Evolutionary conservation across 1,284 basidiomycete species (phyloP).

Genomic region (Amylostereum chailletii): DNA sequence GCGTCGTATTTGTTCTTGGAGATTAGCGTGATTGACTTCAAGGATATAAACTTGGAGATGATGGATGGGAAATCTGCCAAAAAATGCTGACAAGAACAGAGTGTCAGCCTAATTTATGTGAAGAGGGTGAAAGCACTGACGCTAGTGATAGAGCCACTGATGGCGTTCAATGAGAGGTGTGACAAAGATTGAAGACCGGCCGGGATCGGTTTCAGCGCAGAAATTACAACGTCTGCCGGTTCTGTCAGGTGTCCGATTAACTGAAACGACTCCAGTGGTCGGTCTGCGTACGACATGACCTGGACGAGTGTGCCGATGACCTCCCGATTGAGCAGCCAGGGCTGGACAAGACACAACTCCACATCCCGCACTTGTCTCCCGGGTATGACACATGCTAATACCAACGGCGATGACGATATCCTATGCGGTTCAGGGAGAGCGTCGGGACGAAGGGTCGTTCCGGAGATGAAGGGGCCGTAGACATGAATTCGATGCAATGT

Average conservation of each 20-base stretch:
- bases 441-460: constrained; percentile 6
- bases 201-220: constrained; percentile 14
- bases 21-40: constrained; percentile 16
- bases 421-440: constrained; percentile 15
- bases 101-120: background rate
- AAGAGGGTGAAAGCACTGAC: constrained; percentile 8
- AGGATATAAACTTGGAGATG: constrained; percentile 13
- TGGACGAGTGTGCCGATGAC: constrained; percentile 14
- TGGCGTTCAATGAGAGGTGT: constrained; percentile 16
- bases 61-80: constrained; percentile 13
- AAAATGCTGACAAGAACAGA: constrained; percentile 11
- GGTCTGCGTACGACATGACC: constrained; percentile 14
- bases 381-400: constrained; percentile 17
- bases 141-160: constrained; percentile 15
- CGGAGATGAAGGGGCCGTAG: constrained; percentile 13
- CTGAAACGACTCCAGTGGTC: constrained; percentile 14
- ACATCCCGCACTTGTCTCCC: constrained; percentile 15
- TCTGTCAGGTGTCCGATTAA: constrained; percentile 16
- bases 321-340: constrained; percentile 16
- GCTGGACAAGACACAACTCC: constrained; percentile 18
- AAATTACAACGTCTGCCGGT: constrained; percentile 10
- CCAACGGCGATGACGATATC: constrained; percentile 17
- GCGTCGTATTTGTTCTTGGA: constrained; percentile 16
- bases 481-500: constrained; percentile 15
- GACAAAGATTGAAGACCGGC: constrained; percentile 11